Conservation (phyloP, 768 basidiomycete species). For the Vararia minispora region DNA sequence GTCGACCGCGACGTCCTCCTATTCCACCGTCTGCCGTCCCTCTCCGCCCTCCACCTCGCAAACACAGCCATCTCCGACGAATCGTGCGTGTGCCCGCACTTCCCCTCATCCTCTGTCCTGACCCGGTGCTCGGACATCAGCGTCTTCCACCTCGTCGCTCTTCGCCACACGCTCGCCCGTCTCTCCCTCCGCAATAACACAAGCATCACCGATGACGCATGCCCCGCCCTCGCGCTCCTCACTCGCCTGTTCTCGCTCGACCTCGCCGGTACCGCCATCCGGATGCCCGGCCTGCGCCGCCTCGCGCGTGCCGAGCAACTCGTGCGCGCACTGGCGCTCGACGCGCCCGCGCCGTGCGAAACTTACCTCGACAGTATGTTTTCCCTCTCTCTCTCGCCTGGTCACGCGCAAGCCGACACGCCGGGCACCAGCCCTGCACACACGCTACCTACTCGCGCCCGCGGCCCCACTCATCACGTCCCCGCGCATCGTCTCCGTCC, state of each 20-base stretch:
- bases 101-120: not conserved
- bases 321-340: constrained; percentile 35
- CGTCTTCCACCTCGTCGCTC: constrained; percentile 43
- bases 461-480: constrained; percentile 38
- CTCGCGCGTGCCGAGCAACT: constrained; percentile 30
- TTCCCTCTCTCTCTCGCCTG: not conserved
- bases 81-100: constrained; percentile 29
- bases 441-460: constrained; percentile 36
- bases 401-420: not conserved
- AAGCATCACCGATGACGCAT: constrained; percentile 41
- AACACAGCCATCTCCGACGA: constrained; percentile 51
- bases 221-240: constrained; percentile 42
- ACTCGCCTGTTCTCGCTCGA: constrained; percentile 37
- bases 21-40: constrained; percentile 42
- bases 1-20: constrained; percentile 37
- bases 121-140: too few species aligned
- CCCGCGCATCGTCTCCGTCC: constrained; percentile 26
- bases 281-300: constrained; percentile 47
- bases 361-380: constrained; percentile 42
- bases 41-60: constrained; percentile 35
- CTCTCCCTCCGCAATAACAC: constrained; percentile 45
- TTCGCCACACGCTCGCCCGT: constrained; percentile 40
- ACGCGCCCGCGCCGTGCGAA: constrained; percentile 43
- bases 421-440: constrained; percentile 28
- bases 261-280: constrained; percentile 40